Percentiles rank a stretch among this genome's conserved stretches.
phyloP scores from a whole-genome alignment of 176 grass and related monocot genomes.

The Eleusine coracana region DNA sequence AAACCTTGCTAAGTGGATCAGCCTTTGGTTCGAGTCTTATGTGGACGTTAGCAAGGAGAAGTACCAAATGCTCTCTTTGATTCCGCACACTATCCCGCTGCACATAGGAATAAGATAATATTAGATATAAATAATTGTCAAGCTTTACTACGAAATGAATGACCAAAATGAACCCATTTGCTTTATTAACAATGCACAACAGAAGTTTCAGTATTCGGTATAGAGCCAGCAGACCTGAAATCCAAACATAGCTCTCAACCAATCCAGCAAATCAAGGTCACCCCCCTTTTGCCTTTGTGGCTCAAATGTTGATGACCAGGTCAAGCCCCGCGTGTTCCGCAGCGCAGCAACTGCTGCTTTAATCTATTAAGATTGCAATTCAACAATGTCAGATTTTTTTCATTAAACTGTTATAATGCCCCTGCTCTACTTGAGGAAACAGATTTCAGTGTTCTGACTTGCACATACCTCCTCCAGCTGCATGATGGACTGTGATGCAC shows the following conservation, averaged over 20 bases:
- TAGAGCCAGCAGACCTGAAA: slow-evolving; percentile 73
- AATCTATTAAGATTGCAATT: slow-evolving; percentile 44
- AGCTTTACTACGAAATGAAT: slow-evolving; percentile 31
- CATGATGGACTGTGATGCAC: slow-evolving; percentile 91
- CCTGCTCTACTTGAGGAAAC: slow-evolving; percentile 19
- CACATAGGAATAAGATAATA: slow-evolving; percentile 36
- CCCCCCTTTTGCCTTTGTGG: slow-evolving; percentile 78
- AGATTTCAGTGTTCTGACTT: slow-evolving; percentile 8
- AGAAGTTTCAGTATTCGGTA: neutral
- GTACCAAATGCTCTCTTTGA: slow-evolving; percentile 93
- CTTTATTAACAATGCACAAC: neutral
- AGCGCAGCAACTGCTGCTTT: slow-evolving; percentile 70
- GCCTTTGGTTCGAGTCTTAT: slow-evolving; percentile 83
- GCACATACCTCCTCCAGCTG: slow-evolving; percentile 84
- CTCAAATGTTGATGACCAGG: slow-evolving; percentile 78
- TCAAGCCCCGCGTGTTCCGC: slow-evolving; percentile 66
- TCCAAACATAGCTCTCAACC: slow-evolving; percentile 96
- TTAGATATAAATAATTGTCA: slow-evolving; percentile 32
- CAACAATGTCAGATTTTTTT: slow-evolving; percentile 13
- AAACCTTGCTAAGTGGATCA: slow-evolving; percentile 86
- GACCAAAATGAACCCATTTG: slow-evolving; percentile 18
- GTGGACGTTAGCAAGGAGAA: slow-evolving; percentile 89
- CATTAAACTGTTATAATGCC: slow-evolving; percentile 22
- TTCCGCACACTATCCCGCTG: slow-evolving; percentile 93
- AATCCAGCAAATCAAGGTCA: slow-evolving; percentile 89